Evolutionary conservation across 768 basidiomycete genomes (phyloP).

Genomic region (Epithele typhae): DNA sequence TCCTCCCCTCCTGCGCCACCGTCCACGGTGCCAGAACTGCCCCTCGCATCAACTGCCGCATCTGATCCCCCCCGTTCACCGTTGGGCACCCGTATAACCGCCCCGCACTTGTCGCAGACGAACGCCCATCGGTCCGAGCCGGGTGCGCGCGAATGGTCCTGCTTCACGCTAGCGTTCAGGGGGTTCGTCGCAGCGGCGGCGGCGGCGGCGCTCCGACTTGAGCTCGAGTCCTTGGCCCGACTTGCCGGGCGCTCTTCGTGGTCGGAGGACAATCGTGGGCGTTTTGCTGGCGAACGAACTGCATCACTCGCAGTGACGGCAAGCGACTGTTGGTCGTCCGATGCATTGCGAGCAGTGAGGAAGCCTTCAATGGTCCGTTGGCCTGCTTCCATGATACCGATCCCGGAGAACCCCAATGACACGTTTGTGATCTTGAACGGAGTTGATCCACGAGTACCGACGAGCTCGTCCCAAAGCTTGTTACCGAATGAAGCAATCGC

Average conservation of each 20-base stretch:
- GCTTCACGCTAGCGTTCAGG: too few species aligned
- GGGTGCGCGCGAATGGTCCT: too few species aligned
- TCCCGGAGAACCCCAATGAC: conserved; percentile 69
- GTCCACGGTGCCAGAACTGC: conserved; percentile 12
- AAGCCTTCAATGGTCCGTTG: conserved; percentile 89
- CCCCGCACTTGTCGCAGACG: conserved; percentile 55
- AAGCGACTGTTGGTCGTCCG: conserved; percentile 13
- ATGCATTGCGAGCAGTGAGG: conserved; percentile 39
- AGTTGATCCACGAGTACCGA: conserved; percentile 42
- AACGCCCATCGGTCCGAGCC: conserved; percentile 33
- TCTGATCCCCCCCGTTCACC: background rate
- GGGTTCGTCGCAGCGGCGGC: background rate
- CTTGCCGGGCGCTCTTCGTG: too few species aligned
- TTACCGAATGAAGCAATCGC: conserved; percentile 71
- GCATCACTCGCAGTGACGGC: background rate
- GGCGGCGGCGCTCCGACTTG: background rate
- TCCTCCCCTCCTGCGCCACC: conserved; percentile 26
- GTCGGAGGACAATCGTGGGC: conserved; percentile 1
- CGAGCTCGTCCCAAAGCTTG: conserved; percentile 82
- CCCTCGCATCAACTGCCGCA: conserved; percentile 10
- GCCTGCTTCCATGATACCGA: conserved; percentile 70
- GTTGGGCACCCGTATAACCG: conserved; percentile 33
- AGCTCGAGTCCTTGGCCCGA: too few species aligned
- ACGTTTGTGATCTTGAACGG: conserved; percentile 70
- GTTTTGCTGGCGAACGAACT: conserved; percentile 12